Base-by-base conservation (phyloP, 441 rosid species). In the Populus hybrid region DNA sequence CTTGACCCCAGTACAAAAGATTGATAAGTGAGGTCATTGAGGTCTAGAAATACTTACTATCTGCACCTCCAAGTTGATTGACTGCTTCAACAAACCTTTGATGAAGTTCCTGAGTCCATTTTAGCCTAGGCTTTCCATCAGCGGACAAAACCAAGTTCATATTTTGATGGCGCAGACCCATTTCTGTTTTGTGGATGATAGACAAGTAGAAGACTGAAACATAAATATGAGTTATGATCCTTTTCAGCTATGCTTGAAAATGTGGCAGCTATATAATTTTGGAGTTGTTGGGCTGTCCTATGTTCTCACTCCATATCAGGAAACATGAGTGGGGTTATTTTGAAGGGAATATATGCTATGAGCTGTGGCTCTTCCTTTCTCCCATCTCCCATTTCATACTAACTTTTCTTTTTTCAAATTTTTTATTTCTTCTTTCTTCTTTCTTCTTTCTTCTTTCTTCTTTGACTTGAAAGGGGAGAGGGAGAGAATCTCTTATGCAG, bases 41-140 rank as follows among this genome's bases (percentile, higher is more conserved):
- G 2, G 2, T 24, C 3, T 50, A 66, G 30, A 69, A 35, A 66
- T 38, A 75, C 93, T 86, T 61, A 94, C 99, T 94, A 81, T 95
- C 91, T 77, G 97, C 87, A 40, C 99, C 99, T 72, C 97, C 98
- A 75, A 96, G 91, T 71, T 90, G 98, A 77, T 77, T 77, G 82
- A 96, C 87, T 0, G 97, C 94, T 73, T 94, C 97, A 26, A 91
- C 83, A 83, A 96, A 95, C 79, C 89, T 87, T 21, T 86, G 93
- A 85, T 94, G 99, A 72, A 95, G 95, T 82, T 95, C 97, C 69
- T 89, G 85, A 82, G 97, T 92, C 99, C 99, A 95, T 83, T 95
- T 95, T 23, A 95, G 89, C 85, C 98, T 94, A 38, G 97, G 99
- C 84, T 95, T 95, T 68, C 94, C 91, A 88, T 95, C 99, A 57